Evolutionary conservation across 768 basidiomycete species (phyloP), one percentile per base, ranked within the genome.

Genomic region (Cantharellus anzutake): DNA sequence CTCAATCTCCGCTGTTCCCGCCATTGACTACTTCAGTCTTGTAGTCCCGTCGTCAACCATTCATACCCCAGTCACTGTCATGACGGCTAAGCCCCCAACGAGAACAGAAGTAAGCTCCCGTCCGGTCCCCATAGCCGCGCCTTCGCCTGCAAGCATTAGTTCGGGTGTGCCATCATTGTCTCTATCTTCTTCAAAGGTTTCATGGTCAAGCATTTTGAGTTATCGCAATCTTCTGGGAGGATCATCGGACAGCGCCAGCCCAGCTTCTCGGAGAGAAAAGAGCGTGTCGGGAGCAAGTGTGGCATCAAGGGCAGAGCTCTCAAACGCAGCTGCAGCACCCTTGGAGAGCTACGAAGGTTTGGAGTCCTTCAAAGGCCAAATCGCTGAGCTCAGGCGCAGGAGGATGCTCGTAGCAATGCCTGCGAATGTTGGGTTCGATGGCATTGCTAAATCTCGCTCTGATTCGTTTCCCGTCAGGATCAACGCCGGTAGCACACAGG

Each of bases 191-290:
- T 59, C 86, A 2, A 75, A 80, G 51, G 84, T 80, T 4, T 86
- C 87, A 0, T 89, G 87, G 87, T 83, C 85, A 0, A 87, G 80
- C 65, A 66, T 89, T 5, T 84, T 86, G 67, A 82, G 35, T 37
- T 55, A 55, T 55, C 52, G 14, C 11, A 58, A 14, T 39, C 39
- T 58, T 41, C 16, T 42, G 7, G 57, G 57, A 41, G 57, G 39
- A 11, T 35, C 35, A 58, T 11, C 7, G 53, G 29, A 11, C 29
- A 11, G 11, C 11, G 11, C 29, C 44, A 48, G 44, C 44, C 11
- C 11, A 29, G 11, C 11, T 48, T 29, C 44, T 48, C 44, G 44
- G 11, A 48, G 44, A 48, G 44, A 29, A 48, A 11, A 11, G 44
- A 48, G 11, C 44, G 11, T 29, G 52, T 14, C 35, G 52, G 35